Conservation (phyloP, 169 alveolate genomes). For the Nephromyces sp. region DNA sequence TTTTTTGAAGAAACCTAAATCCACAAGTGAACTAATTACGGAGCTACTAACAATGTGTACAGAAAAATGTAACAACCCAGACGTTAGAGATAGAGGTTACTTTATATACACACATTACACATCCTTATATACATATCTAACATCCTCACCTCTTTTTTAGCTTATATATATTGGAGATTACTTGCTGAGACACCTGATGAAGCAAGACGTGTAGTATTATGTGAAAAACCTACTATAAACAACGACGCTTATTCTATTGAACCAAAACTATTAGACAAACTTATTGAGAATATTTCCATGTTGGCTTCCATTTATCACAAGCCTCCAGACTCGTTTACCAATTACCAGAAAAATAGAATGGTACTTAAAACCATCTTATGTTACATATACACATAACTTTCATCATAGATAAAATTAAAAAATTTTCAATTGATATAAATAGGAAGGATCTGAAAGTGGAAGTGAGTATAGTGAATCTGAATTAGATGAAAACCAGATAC, state of each 20-base stretch:
- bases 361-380: no score
- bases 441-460: no score
- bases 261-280: background rate
- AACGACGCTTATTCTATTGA: constrained; percentile 17
- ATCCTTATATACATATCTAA: background rate
- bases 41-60: constrained; percentile 82
- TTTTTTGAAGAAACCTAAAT: constrained; percentile 21
- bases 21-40: constrained; percentile 31
- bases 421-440: no score
- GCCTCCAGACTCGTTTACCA: constrained; percentile 28
- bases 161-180: constrained; percentile 88
- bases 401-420: no score
- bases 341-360: no score
- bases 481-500: no score
- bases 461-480: no score
- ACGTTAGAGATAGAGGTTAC: constrained; percentile 88
- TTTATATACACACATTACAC: background rate
- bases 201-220: constrained; percentile 84
- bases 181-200: constrained; percentile 84
- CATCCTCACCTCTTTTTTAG: constrained; percentile 3
- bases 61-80: constrained; percentile 91
- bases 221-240: constrained; percentile 79
- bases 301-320: constrained; percentile 44
- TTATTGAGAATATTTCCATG: constrained; percentile 26
- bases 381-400: no score